phyloP scores from a whole-genome alignment of 78 protist genomes.

The Chrysochromulina parva region DNA sequence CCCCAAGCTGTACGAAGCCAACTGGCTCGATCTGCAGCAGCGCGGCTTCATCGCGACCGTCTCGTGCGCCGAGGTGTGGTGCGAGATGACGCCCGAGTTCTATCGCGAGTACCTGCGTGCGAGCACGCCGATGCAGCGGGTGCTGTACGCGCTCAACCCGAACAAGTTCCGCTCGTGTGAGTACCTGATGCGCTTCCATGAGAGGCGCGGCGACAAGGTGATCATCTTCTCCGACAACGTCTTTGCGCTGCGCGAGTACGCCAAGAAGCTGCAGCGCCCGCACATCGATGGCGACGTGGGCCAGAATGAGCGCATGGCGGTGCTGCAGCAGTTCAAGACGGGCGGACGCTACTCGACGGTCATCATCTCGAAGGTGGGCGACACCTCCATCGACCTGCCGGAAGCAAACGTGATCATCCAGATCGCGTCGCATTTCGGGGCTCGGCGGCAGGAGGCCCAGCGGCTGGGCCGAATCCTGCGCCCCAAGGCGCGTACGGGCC shows the following conservation, averaged over 20 bases:
- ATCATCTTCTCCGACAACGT: slow-evolving; percentile 92
- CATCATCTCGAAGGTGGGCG: slow-evolving; percentile 93
- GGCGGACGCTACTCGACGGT: slow-evolving; percentile 54
- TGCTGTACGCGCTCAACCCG: slow-evolving; percentile 91
- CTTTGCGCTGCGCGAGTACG: slow-evolving; percentile 64
- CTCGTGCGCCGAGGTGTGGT: slow-evolving; percentile 88
- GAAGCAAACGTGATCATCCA: slow-evolving; percentile 96
- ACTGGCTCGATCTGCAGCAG: slow-evolving; percentile 94
- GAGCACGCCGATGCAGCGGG: background rate
- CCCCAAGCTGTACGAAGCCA: slow-evolving; percentile 99
- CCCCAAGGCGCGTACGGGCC: slow-evolving; percentile 70
- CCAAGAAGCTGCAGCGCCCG: background rate
- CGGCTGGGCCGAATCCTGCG: slow-evolving; percentile 98
- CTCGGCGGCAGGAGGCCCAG: slow-evolving; percentile 97
- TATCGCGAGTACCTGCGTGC: slow-evolving; percentile 70
- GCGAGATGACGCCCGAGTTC: slow-evolving; percentile 90
- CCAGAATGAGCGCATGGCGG: slow-evolving; percentile 64
- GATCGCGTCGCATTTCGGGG: slow-evolving; percentile 91
- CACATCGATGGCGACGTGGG: background rate
- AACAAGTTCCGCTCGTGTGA: slow-evolving; percentile 87
- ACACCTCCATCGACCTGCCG: slow-evolving; percentile 96
- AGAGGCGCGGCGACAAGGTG: slow-evolving; percentile 88
- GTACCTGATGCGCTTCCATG: slow-evolving; percentile 83
- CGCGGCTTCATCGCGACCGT: slow-evolving; percentile 77
- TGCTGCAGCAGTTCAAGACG: slow-evolving; percentile 66